Evolutionary conservation across 768 basidiomycete species (phyloP).

Genomic region (Lactarius pseudohatsudake): DNA sequence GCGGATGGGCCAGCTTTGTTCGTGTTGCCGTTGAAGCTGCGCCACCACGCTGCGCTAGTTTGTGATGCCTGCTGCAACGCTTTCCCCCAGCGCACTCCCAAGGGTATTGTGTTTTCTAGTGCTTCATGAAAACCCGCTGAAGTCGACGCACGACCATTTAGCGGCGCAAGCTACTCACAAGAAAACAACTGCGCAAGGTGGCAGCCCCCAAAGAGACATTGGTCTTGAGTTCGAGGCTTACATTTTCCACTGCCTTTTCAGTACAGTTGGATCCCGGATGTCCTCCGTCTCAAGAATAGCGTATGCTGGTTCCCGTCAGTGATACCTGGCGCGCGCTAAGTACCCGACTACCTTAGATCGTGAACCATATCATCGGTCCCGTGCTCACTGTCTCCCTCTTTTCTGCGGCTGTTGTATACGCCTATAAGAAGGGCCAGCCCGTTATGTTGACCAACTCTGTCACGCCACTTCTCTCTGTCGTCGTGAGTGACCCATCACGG

Average conservation of each 20-base stretch:
- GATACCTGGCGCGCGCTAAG: slow-evolving; percentile 15
- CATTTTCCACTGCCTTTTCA: slow-evolving; percentile 32
- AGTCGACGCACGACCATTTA: neutral
- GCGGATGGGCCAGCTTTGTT: neutral
- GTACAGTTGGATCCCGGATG: slow-evolving; percentile 92
- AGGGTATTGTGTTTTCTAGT: slow-evolving; percentile 4
- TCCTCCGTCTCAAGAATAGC: slow-evolving; percentile 79
- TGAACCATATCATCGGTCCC: slow-evolving; percentile 71
- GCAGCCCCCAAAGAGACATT: neutral
- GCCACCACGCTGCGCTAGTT: neutral
- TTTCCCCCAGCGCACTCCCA: neutral
- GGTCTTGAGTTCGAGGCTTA: slow-evolving; percentile 3
- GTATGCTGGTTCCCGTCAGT: slow-evolving; percentile 44
- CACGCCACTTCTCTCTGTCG: slow-evolving; percentile 85
- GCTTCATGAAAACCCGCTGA: neutral
- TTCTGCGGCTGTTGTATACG: slow-evolving; percentile 59
- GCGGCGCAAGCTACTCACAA: slow-evolving; percentile 27
- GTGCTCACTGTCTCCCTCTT: slow-evolving; percentile 83
- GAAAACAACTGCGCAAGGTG: slow-evolving; percentile 29
- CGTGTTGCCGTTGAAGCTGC: neutral
- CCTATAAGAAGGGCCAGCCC: slow-evolving; percentile 53
- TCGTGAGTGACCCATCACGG: slow-evolving; percentile 49
- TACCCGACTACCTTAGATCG: slow-evolving; percentile 48
- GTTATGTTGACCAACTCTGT: slow-evolving; percentile 78
- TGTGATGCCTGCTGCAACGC: slow-evolving; percentile 7